Conservation (phyloP, 176 grass and related monocot genomes). For the Musa itinerans region DNA sequence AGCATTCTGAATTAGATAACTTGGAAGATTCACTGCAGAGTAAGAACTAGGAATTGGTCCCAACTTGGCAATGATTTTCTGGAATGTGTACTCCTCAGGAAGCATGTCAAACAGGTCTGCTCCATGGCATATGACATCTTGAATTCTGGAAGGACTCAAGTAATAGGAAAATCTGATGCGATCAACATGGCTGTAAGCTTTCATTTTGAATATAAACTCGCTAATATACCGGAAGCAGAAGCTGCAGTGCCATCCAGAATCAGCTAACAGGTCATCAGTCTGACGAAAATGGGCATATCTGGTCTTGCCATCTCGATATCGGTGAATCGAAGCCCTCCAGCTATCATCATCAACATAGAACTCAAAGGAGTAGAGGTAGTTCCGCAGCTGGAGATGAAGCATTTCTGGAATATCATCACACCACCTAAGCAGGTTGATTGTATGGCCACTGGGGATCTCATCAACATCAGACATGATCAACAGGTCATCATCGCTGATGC, state of each 20-base stretch:
- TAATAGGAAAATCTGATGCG: not conserved
- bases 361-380: constrained; percentile 9
- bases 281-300: constrained; percentile 10
- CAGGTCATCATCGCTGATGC: not conserved
- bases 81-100: constrained; percentile 3
- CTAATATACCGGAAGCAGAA: not conserved
- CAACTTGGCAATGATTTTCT: not conserved
- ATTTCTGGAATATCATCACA: constrained; percentile 3
- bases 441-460: not conserved
- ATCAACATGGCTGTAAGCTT: not conserved
- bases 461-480: constrained; percentile 10
- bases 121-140: constrained; percentile 1
- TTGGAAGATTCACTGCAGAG: not conserved
- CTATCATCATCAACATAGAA: not conserved
- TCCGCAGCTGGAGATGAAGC: constrained; percentile 3
- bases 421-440: not conserved
- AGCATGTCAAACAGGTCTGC: constrained; percentile 8
- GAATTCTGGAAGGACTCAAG: not conserved
- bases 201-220: constrained; percentile 4
- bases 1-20: constrained; percentile 6
- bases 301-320: constrained; percentile 3
- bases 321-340: constrained; percentile 1
- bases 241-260: constrained; percentile 7
- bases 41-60: not conserved
- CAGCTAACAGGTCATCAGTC: not conserved